A percentile compares a stretch with the other conserved stretches of the same genome.
Evolutionary conservation across 78 protist species (phyloP).

Genomic region (slime mould (Dictyostelium discoideum)): DNA sequence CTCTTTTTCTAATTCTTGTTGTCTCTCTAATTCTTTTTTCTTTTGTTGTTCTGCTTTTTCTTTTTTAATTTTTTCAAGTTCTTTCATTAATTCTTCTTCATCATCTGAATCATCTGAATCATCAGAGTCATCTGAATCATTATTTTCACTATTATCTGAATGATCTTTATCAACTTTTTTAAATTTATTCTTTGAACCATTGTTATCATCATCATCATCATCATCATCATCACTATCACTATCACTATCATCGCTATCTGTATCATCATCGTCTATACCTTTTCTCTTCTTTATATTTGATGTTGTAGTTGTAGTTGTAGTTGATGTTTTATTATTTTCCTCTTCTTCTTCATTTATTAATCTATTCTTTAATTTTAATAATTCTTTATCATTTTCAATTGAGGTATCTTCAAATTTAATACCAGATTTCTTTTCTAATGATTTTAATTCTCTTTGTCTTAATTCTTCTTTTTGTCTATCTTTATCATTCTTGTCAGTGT

Average conservation of each 20-base stretch:
- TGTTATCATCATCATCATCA: neutral
- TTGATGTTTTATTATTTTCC: constrained; percentile 8
- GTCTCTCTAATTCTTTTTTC: constrained; percentile 25
- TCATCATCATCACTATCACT: neutral
- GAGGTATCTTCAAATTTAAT: neutral
- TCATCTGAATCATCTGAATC: constrained; percentile 46
- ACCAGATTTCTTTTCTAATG: neutral
- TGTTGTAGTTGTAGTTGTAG: neutral
- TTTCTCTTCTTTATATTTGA: neutral
- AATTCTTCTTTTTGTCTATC: neutral
- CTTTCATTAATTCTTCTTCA: constrained; percentile 74
- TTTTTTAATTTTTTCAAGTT: constrained; percentile 59
- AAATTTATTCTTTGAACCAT: neutral
- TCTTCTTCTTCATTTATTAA: constrained; percentile 26
- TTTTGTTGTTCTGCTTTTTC: constrained; percentile 58
- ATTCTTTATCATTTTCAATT: constrained; percentile 12
- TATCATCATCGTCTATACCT: constrained; percentile 72
- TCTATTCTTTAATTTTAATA: constrained; percentile 22
- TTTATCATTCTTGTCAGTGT: neutral
- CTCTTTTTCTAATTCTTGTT: constrained; percentile 22
- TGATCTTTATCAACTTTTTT: neutral
- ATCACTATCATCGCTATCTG: constrained; percentile 61
- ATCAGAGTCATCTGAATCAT: constrained; percentile 39
- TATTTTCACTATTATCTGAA: neutral
- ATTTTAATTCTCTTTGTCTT: constrained; percentile 24